Evolutionary conservation across 768 basidiomycete genomes (phyloP).

Genomic region (Panaeolus cyanescens): DNA sequence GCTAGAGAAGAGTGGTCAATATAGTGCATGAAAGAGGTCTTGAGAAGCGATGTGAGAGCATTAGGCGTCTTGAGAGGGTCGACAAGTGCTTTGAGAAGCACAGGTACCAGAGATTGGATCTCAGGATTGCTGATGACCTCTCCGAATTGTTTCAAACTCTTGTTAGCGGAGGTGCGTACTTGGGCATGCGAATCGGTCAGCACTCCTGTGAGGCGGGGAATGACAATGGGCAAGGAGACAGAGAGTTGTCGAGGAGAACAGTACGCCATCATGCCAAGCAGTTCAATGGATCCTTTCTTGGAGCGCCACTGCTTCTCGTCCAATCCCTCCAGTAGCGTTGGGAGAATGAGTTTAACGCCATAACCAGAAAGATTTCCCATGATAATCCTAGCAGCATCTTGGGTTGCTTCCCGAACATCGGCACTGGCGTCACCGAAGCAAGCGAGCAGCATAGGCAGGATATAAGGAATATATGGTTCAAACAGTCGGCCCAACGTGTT

Average conservation of each 20-base stretch:
- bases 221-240: conserved; percentile 92
- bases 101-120: conserved; percentile 86
- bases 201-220: conserved; percentile 92
- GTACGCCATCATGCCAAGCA: conserved; percentile 98
- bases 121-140: conserved; percentile 99
- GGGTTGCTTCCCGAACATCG: conserved; percentile 92
- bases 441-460: conserved; percentile 80
- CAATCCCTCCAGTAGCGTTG: conserved; percentile 83
- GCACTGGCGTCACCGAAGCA: conserved; percentile 84
- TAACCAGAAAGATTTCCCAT: conserved; percentile 96
- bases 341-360: conserved; percentile 93
- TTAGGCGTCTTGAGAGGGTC: conserved; percentile 90
- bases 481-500: conserved; percentile 85
- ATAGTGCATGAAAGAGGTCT: conserved; percentile 97
- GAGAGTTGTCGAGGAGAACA: conserved; percentile 96
- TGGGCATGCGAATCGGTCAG: conserved; percentile 98
- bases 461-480: conserved; percentile 87
- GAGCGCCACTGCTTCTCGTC: conserved; percentile 99
- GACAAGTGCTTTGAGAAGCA: conserved; percentile 91
- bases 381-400: conserved; percentile 90
- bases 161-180: conserved; percentile 90
- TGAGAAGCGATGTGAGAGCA: conserved; percentile 83
- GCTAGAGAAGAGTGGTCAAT: conserved; percentile 97
- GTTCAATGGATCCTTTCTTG: conserved; percentile 95
- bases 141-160: conserved; percentile 95